Base-by-base conservation (phyloP, 148 eudicot genomes). In the Linanthus parryae region DNA sequence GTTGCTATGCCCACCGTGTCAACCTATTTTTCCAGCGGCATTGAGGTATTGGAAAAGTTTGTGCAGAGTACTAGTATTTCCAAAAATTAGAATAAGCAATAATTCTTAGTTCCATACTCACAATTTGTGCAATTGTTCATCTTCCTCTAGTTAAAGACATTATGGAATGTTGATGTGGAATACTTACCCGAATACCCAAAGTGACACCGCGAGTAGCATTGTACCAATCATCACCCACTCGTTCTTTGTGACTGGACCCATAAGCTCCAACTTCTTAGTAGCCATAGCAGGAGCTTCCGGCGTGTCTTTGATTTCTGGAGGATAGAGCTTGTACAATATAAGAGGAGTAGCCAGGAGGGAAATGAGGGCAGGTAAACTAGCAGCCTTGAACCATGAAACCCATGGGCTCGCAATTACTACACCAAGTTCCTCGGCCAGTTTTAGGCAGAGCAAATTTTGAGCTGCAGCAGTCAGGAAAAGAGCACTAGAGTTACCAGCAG, bases 401-500 rank as follows among this genome's bases (percentile, higher is more conserved):
- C 97, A 91, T 21, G 95, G 95, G 50, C 64, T 83, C 20, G 71
- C 67, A 56, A 91, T 72, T 45, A 70, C 65, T 10, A 91, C 92
- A 29, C 97, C 97, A 49, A 91, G 89, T 60, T 83, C 97, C 70
- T 91, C 87, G 0, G 97, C 97, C 57, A 91, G 69, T 63, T 91
- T 86, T 55, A 91, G 85, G 70, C 97, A 91, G 54, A 91, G 52
- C 54, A 86, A 75, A 70, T 91, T 91, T 86, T 86, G 97, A 74
- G 97, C 97, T 59, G 97, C 97, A 72, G 95, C 97, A 66, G 97
- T 91, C 20, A 91, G 97, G 94, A 91, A 91, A 81, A 91, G 97
- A 65, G 97, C 97, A 86, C 97, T 91, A 48, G 97, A 91, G 75
- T 86, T 91, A 73, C 94, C 87, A 34, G 97, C 77, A 57, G 76